phyloP scores from a whole-genome alignment of 768 basidiomycete species.

The Xerocomellus intermedius region DNA sequence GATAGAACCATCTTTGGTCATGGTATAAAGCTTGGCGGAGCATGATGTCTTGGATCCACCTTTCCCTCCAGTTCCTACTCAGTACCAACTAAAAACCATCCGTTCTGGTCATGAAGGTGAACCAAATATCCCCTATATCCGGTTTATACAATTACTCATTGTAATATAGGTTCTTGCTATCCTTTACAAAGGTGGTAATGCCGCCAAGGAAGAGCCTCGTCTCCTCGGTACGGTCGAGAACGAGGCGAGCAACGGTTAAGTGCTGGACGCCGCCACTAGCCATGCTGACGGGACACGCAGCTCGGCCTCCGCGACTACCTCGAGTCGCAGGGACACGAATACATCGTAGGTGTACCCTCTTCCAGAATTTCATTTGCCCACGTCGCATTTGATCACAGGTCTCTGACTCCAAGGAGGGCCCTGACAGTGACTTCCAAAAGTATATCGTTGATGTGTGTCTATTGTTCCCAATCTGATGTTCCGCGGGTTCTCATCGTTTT shows the following conservation, averaged over 20 bases:
- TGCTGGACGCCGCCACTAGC: not conserved
- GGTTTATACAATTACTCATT: not conserved
- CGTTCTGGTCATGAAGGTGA: constrained; percentile 43
- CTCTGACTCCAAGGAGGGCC: constrained; percentile 80
- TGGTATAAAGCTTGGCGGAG: constrained; percentile 17
- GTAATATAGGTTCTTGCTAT: constrained; percentile 62
- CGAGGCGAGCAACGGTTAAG: constrained; percentile 42
- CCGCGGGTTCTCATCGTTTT: constrained; percentile 12
- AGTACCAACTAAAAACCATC: not conserved
- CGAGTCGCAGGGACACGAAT: constrained; percentile 69
- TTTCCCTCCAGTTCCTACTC: constrained; percentile 9
- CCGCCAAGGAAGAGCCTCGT: constrained; percentile 68
- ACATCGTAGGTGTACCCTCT: constrained; percentile 46
- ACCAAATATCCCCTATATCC: not conserved
- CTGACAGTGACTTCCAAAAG: constrained; percentile 79
- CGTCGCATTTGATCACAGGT: constrained; percentile 42
- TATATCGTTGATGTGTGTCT: constrained; percentile 70
- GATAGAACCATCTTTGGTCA: not conserved
- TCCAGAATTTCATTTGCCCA: not conserved
- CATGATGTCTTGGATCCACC: not conserved
- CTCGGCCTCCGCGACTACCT: constrained; percentile 74
- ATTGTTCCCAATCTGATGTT: not conserved
- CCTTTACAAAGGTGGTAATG: constrained; percentile 65
- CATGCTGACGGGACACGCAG: constrained; percentile 34
- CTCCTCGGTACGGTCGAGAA: constrained; percentile 82